These are phyloP conservation scores for Somion occarium DNA, from an alignment of 1,284 basidiomycete species.

Conservation along the genomic window DNA sequence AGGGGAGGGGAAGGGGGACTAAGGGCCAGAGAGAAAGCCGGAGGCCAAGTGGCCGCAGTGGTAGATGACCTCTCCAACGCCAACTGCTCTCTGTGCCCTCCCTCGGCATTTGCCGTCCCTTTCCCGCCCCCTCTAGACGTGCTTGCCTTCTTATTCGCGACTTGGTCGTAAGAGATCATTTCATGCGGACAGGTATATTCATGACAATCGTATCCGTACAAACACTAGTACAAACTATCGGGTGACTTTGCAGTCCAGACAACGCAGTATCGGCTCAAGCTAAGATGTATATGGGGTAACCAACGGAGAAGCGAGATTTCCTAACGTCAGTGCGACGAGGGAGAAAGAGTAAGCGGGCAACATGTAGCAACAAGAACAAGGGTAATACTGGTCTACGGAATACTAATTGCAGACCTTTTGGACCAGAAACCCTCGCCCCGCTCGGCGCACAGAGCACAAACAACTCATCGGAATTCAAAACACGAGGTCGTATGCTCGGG, in stretches of 20 bases:
- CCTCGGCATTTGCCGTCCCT: slow-evolving; percentile 10
- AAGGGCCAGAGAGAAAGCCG: slow-evolving; percentile 19
- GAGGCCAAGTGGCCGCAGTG: slow-evolving; percentile 2
- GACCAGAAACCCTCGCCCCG: slow-evolving; percentile 2
- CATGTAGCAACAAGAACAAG: background rate
- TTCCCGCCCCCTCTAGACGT: background rate
- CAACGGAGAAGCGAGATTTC: too few relatives aligned
- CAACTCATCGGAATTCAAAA: slow-evolving; percentile 37
- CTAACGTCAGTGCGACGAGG: too few relatives aligned
- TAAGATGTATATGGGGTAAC: too few relatives aligned
- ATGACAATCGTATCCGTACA: too few relatives aligned
- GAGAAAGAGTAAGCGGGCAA: background rate
- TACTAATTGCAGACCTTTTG: background rate
- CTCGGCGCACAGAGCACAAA: slow-evolving; percentile 3
- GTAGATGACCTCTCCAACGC: too few relatives aligned
- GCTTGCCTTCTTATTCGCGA: too few relatives aligned
- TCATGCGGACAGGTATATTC: too few relatives aligned
- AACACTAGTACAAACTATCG: too few relatives aligned
- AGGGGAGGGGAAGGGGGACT: slow-evolving; percentile 34
- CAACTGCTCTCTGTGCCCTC: background rate
- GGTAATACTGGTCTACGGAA: background rate
- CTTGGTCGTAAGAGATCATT: too few relatives aligned
- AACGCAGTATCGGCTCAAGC: too few relatives aligned
- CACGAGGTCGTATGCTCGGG: slow-evolving; percentile 33
- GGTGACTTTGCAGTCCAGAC: too few relatives aligned